Percentiles rank a stretch among this genome's conserved stretches.
Conservation (phyloP, 1,284 basidiomycete genomes). For the Austroboletus novae-zelandiae region DNA sequence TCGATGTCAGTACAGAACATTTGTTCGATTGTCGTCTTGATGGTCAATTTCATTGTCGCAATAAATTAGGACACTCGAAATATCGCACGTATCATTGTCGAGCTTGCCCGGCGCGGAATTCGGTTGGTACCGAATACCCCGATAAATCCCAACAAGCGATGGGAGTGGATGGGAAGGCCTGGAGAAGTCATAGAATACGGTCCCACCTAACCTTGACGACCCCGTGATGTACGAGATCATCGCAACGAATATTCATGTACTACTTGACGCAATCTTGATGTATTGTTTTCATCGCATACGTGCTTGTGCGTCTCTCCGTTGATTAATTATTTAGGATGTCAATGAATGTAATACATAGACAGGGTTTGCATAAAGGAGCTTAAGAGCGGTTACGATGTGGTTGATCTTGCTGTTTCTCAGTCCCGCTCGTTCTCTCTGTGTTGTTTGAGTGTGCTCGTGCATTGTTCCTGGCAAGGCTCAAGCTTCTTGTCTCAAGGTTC, state of each 20-base stretch:
- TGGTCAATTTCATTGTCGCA: constrained; percentile 4
- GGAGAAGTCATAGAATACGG: constrained; percentile 61
- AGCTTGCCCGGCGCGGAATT: constrained; percentile 66
- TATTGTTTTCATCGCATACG: background rate
- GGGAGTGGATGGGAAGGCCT: constrained; percentile 79
- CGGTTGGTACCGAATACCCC: constrained; percentile 69
- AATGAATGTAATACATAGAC: no score
- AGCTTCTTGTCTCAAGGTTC: no score
- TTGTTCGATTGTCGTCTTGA: constrained; percentile 17
- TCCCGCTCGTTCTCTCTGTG: no score
- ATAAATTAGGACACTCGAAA: constrained; percentile 77
- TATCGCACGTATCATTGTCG: constrained; percentile 73
- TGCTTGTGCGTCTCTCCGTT: background rate
- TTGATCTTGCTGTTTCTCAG: no score
- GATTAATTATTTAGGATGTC: background rate
- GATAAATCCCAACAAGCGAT: constrained; percentile 66
- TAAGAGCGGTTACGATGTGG: no score
- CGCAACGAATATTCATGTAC: constrained; percentile 1
- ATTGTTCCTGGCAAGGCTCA: no score
- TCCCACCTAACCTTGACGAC: constrained; percentile 17
- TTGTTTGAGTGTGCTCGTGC: no score
- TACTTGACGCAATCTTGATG: background rate
- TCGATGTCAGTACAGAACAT: constrained; percentile 64
- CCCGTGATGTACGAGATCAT: background rate
- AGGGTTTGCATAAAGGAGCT: no score